These are phyloP conservation scores for Paecilomyces formosus DNA, from an alignment of 2,329 filamentous ascomycete genomes.

Conservation along the genomic window DNA sequence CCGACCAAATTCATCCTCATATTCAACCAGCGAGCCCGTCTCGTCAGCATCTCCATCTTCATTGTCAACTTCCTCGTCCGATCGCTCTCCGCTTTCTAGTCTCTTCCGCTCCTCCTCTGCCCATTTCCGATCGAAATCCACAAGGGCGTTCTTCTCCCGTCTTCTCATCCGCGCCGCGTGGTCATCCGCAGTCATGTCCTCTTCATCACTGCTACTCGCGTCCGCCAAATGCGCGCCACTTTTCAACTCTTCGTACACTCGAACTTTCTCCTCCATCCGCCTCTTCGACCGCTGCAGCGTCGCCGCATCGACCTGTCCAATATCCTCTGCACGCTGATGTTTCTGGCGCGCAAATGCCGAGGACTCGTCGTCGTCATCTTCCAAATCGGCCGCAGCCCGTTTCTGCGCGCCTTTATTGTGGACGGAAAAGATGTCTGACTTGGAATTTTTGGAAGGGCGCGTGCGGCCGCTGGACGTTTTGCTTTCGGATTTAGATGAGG, in stretches of 20 bases:
- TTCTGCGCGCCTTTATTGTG: constrained; percentile 58
- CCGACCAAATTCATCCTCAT: constrained; percentile 88
- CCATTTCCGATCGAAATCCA: constrained; percentile 97
- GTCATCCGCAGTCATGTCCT: constrained; percentile 22
- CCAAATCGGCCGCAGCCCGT: constrained; percentile 53
- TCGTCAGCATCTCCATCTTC: constrained; percentile 32
- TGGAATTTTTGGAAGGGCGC: constrained; percentile 43
- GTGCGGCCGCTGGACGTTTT: constrained; percentile 33
- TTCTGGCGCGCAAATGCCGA: constrained; percentile 50
- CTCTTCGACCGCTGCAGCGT: constrained; percentile 61
- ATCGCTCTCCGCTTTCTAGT: constrained; percentile 14
- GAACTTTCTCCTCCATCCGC: constrained; percentile 84
- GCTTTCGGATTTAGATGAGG: constrained; percentile 30
- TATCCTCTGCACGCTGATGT: constrained; percentile 53
- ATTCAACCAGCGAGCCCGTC: constrained; percentile 66
- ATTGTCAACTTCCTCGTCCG: constrained; percentile 27
- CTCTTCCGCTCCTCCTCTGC: constrained; percentile 54
- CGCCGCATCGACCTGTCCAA: constrained; percentile 52
- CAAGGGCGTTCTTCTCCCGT: constrained; percentile 52
- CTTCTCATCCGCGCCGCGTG: constrained; percentile 52
- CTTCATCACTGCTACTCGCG: constrained; percentile 24
- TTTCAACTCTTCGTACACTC: constrained; percentile 83
- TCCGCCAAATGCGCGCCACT: constrained; percentile 68
- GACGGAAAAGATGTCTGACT: constrained; percentile 61
- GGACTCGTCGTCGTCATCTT: constrained; percentile 37